phyloP scores from a whole-genome alignment of 331 rosid species.

The Quercus phellos region DNA sequence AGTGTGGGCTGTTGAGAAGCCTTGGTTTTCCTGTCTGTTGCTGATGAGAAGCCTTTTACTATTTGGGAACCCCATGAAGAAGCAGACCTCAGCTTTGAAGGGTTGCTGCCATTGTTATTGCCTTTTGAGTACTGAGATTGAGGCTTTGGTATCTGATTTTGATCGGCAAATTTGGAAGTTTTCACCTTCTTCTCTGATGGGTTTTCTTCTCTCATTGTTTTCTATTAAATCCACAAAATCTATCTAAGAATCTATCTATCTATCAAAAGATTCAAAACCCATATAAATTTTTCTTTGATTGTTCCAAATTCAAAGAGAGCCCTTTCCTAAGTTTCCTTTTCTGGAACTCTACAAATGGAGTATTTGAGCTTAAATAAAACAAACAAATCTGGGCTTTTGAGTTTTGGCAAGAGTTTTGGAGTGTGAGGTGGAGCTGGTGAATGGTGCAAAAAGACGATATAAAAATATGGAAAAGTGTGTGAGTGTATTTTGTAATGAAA shows the following conservation, averaged over 20 bases:
- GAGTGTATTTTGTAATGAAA: not conserved
- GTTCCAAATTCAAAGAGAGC: too few relatives aligned
- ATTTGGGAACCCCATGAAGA: conserved; percentile 95
- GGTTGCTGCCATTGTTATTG: conserved; percentile 27
- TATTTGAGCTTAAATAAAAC: not conserved
- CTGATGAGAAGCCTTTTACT: conserved; percentile 74
- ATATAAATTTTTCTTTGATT: too few relatives aligned
- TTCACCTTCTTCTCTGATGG: conserved; percentile 58
- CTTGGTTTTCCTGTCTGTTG: conserved; percentile 56
- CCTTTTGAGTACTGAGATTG: conserved; percentile 35
- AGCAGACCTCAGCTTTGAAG: conserved; percentile 56
- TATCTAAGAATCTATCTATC: not conserved
- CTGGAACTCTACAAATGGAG: not conserved
- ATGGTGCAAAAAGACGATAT: not conserved
- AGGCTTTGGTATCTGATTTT: conserved; percentile 69
- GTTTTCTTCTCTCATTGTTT: conserved; percentile 79
- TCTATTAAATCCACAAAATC: not conserved
- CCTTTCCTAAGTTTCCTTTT: not conserved
- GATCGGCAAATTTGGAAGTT: conserved; percentile 59
- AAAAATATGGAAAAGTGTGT: too few relatives aligned
- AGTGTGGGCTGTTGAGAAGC: conserved; percentile 14
- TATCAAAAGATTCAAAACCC: too few relatives aligned
- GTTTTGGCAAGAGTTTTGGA: not conserved
- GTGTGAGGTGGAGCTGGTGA: conserved; percentile 17
- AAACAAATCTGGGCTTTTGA: not conserved